phyloP scores from a whole-genome alignment of 2,329 filamentous ascomycete genomes.

The Colletotrichum lindemuthianum region DNA sequence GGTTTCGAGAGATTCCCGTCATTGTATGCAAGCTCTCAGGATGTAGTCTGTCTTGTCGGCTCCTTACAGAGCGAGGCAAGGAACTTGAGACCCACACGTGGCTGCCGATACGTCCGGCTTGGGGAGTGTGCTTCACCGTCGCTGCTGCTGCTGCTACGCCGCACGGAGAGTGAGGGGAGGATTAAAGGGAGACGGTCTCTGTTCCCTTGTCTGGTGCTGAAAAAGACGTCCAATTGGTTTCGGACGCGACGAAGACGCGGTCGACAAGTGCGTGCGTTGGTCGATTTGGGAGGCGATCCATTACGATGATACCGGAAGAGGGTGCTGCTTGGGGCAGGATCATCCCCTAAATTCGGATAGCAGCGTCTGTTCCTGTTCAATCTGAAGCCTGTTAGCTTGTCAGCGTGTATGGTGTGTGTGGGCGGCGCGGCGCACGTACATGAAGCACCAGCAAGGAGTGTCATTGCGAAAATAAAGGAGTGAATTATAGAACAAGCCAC shows the following conservation, averaged over 20 bases:
- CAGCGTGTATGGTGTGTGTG: background rate
- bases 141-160: too few species aligned
- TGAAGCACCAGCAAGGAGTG: background rate
- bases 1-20: conserved; percentile 14
- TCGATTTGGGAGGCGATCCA: conserved; percentile 4
- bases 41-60: too few species aligned
- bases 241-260: conserved; percentile 10
- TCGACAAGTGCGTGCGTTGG: conserved; percentile 7
- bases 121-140: too few species aligned
- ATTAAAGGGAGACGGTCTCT: background rate
- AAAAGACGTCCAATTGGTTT: background rate
- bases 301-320: conserved; percentile 18
- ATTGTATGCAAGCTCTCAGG: conserved; percentile 1
- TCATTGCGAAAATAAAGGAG: background rate
- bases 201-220: background rate
- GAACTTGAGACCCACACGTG: background rate
- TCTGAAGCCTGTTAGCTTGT: conserved; percentile 10
- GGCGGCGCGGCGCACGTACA: background rate
- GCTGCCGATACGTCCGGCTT: conserved; percentile 18
- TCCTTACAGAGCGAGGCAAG: too few species aligned
- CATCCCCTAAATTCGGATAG: background rate
- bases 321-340: conserved; percentile 5
- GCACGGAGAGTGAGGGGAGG: background rate
- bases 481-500: conserved; percentile 10
- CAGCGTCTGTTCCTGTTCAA: conserved; percentile 5